Base-by-base conservation (phyloP, 1,284 basidiomycete species). In the Cryptococcus sp. region DNA sequence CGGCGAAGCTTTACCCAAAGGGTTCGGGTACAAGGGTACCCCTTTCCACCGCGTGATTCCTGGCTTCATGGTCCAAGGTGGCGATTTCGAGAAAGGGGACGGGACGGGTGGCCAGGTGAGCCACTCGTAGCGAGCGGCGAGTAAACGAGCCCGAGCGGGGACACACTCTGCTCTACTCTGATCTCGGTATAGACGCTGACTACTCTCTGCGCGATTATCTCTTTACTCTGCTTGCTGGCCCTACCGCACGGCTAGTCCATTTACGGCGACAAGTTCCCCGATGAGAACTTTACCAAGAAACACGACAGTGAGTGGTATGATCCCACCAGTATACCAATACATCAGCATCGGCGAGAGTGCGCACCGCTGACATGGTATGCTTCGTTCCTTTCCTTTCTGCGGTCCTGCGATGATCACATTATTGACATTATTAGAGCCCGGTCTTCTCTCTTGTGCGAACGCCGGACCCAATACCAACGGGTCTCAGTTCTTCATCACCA, bases 271-370 rank as follows among this genome's bases (percentile, higher is more conserved):
- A 54, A 56, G 62, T 74, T 72, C 50, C 57, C 66, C 40, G 85
- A 87, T 66, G 85, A 87, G 80, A 94, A 93, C 83, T 93, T 94
- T 65, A 71, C 91, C 83, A 88, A 92, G 75, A 87, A 87, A 74
- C 92, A 95, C 81, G 88, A 88, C 58, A 66, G 64, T 68, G 54
- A 59, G 67, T 65, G 10, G 1, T n/a, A 16, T n/a, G 31, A 44
- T 23, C 7, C 31, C 47, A 44, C 16, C 3, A 39, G 39, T 35
- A 46, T n/a, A n/a, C n/a, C n/a, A n/a, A n/a, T n/a, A n/a, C n/a
- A n/a, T n/a, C n/a, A 35, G 8, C 17, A 10, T 50, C 16, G 8
- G 41, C 44, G 46, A n/a, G n/a, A n/a, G n/a, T n/a, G n/a, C n/a
- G n/a, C n/a, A 51, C n/a, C 42, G 42, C 42, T 22, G 42, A 45